These are phyloP conservation scores for Inga leiocalycina DNA, from an alignment of 306 rosid species.

Conservation along the genomic window DNA sequence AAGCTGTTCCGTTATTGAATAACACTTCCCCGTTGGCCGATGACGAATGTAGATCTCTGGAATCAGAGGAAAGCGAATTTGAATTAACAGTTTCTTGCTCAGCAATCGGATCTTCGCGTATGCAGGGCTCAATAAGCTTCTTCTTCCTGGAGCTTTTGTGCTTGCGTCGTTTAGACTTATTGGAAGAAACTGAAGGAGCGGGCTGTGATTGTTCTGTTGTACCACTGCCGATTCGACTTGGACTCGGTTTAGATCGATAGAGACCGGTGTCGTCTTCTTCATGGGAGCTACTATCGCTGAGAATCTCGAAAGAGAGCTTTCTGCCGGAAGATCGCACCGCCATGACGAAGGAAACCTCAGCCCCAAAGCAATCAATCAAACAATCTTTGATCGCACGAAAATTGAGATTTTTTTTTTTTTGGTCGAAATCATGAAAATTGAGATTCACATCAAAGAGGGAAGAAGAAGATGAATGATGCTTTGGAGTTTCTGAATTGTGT, in stretches of 20 bases:
- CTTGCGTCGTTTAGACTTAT: slow-evolving; percentile 49
- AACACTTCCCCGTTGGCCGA: not conserved
- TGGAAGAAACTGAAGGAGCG: not conserved
- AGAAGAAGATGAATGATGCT: slow-evolving; percentile 18
- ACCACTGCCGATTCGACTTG: slow-evolving; percentile 19
- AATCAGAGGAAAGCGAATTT: slow-evolving; percentile 22
- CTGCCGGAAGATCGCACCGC: slow-evolving; percentile 59
- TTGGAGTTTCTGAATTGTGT: not conserved
- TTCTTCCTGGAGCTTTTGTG: slow-evolving; percentile 51
- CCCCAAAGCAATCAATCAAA: not conserved
- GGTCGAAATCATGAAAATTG: not conserved
- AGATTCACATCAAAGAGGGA: not conserved
- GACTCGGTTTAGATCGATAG: slow-evolving; percentile 42
- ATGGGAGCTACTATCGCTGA: slow-evolving; percentile 35
- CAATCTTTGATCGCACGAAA: not conserved
- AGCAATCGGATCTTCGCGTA: slow-evolving; percentile 48
- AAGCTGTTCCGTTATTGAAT: slow-evolving; percentile 13
- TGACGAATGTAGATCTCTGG: slow-evolving; percentile 27
- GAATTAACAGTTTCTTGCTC: slow-evolving; percentile 17
- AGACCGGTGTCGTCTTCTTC: slow-evolving; percentile 42
- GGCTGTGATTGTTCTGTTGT: slow-evolving; percentile 20
- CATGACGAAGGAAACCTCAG: slow-evolving; percentile 44
- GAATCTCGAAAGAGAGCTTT: slow-evolving; percentile 77
- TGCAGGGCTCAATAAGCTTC: slow-evolving; percentile 40
- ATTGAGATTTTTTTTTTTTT: too few species aligned